Evolutionary conservation across 1,284 basidiomycete genomes (phyloP), one percentile per base, ranked within the genome.

Genomic region (Thecaphora frezii): DNA sequence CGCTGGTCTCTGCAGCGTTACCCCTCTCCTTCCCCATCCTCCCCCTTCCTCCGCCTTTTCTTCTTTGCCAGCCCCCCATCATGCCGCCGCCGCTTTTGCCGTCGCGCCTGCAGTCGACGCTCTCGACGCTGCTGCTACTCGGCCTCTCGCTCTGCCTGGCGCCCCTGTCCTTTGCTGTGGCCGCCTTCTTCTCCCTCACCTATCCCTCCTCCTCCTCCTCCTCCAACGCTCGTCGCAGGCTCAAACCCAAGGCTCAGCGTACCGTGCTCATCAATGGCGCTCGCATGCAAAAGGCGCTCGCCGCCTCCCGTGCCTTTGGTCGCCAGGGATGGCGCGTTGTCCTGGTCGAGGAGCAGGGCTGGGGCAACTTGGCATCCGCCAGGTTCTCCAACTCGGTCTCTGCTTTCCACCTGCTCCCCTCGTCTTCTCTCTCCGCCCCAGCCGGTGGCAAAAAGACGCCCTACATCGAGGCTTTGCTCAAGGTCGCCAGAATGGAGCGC

Each of bases 191-290:
- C 49, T 66, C 54, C 2, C 50, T 66, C 36, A 61, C 54, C 3
- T 55, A 66, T 16, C 21, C 42, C 24, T 24, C 13, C 18, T 14
- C 18, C 10, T 14, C 33, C 33, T 9, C 33, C 5, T 16, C 12
- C 33, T 14, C 12, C 33, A 36, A 36, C 12, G 12, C 40, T 36
- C 42, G 16, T 30, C 2, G 12, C 21, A 3, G 23, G 37, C 12
- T 1, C 16, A 14, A 44, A 14, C 21, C 37, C 0, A 5, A 8
- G 1, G 16, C 22, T 26, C 51, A 60, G 46, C 49, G 57, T n/a
- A 76, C 64, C 19, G 81, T 81, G 9, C 75, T 82, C 8, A 74
- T 82, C 46, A 81, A 78, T 52, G 81, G 81, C 26, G 81, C 80
- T 19, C 66, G 80, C n/a, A 81, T 81, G 78, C 74, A 79, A 23